A percentile compares a stretch with the other conserved stretches of the same genome.
These are phyloP conservation scores for Thielaviopsis musarum DNA, from an alignment of 2,329 filamentous ascomycete genomes.

Conservation along the genomic window DNA sequence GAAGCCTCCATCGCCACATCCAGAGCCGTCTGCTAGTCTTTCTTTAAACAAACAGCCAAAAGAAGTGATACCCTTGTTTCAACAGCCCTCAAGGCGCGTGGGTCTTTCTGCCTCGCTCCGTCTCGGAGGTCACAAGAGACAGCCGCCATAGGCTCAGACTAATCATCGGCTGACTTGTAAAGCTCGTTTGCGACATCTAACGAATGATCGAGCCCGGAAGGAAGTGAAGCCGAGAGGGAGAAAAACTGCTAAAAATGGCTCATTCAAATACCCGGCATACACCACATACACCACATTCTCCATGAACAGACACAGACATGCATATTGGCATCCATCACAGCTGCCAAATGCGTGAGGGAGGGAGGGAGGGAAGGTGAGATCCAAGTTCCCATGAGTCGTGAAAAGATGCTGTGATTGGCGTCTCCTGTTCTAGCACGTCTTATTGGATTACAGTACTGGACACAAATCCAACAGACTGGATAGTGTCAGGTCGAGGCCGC, in stretches of 20 bases:
- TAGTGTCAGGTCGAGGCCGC: not conserved
- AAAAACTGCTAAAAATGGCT: too few relatives aligned
- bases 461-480: not conserved
- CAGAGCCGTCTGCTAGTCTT: not conserved
- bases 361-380: not conserved
- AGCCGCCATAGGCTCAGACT: not conserved
- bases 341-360: not conserved
- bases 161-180: not conserved
- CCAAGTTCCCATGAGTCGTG: not conserved
- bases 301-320: not conserved
- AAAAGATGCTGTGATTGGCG: not conserved
- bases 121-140: not conserved
- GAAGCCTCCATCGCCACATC: not conserved
- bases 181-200: not conserved
- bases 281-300: not conserved
- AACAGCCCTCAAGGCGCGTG: not conserved
- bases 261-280: not conserved
- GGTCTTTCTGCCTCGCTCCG: not conserved
- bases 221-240: too few relatives aligned
- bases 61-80: not conserved
- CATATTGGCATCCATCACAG: not conserved
- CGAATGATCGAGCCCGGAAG: too few relatives aligned
- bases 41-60: not conserved
- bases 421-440: not conserved
- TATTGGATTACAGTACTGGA: not conserved